Evolutionary conservation across 108 stramenopile species (phyloP), one percentile per base, ranked within the genome.

Genomic region (Seminavis robusta): DNA sequence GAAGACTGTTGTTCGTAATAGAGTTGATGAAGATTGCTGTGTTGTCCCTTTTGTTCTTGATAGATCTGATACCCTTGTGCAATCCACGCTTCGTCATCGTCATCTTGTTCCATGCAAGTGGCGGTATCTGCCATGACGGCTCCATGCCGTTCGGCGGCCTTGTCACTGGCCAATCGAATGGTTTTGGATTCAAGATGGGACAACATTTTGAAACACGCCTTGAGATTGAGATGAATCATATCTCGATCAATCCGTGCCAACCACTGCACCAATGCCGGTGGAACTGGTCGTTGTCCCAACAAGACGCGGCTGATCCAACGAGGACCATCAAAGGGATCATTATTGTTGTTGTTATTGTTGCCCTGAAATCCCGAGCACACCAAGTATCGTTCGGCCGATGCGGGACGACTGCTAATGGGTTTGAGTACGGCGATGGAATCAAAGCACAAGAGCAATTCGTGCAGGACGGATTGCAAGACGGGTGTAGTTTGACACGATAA

Each of bases 341-440:
- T 25, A 17, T 39, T 39, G 8, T n/a, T n/a, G 30, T 47, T 38
- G 10, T 20, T 20, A 26, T 51, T 25, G 15, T 39, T 39, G 8
- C 83, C 87, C 24, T 50, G 36, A 65, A 80, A 94, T 0, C 80
- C 78, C 28, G 27, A 36, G 36, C 71, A 88, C 30, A 91, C 68
- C 15, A 91, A 56, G 61, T 94, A 94, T 37, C 93, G 63, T 56
- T 94, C 93, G 8, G 87, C 83, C 20, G 86, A 88, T 4, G 93
- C 93, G 15, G 93, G 93, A 26, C 93, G 63, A 0, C 85, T 87
- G 46, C 70, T 69, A n/a, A 90, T 74, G 9, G 92, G 92, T 56
- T 94, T 94, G 37, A 77, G 29, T 17, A 80, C 53, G 15, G 62
- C 46, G 33, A 90, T 52, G 9, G 56, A 52, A 8, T 77, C 69